Percentiles rank a stretch among this genome's conserved stretches.
Evolutionary conservation across 192 early-diverging fungal genomes (phyloP).

Genomic region (Diversispora eburnea): DNA sequence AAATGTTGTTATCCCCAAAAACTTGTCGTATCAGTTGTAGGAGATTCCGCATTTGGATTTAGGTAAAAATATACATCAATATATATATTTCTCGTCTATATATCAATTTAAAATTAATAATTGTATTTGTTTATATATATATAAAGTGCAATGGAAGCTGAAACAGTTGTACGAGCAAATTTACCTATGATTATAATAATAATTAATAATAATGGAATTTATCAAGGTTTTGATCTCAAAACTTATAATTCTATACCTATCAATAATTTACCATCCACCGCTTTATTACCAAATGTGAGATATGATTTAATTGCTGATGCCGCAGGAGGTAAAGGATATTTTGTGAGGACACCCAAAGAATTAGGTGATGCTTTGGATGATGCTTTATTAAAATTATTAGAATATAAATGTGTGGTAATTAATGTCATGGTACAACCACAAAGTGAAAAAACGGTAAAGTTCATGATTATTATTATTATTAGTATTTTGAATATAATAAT

Average conservation of each 20-base stretch:
- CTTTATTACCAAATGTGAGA: conserved; percentile 59
- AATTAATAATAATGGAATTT: conserved; percentile 78
- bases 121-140: background rate
- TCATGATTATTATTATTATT: conserved; percentile 19
- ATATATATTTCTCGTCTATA: background rate
- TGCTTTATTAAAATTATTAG: conserved; percentile 32
- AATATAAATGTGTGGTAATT: conserved; percentile 54
- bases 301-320: conserved; percentile 69
- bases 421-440: conserved; percentile 66
- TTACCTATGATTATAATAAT: conserved; percentile 69
- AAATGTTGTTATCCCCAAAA: conserved; percentile 51
- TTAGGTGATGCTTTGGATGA: conserved; percentile 46
- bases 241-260: conserved; percentile 43
- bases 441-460: conserved; percentile 52
- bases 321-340: conserved; percentile 57
- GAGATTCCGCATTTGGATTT: conserved; percentile 80
- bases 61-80: conserved; percentile 32
- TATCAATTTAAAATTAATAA: no score
- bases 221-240: conserved; percentile 56
- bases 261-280: conserved; percentile 55
- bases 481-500: background rate
- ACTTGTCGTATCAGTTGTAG: conserved; percentile 63
- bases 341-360: conserved; percentile 55
- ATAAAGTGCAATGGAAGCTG: conserved; percentile 66
- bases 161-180: conserved; percentile 60